Conservation (phyloP, 176 grass and related monocot species). For the Avena eriantha region DNA sequence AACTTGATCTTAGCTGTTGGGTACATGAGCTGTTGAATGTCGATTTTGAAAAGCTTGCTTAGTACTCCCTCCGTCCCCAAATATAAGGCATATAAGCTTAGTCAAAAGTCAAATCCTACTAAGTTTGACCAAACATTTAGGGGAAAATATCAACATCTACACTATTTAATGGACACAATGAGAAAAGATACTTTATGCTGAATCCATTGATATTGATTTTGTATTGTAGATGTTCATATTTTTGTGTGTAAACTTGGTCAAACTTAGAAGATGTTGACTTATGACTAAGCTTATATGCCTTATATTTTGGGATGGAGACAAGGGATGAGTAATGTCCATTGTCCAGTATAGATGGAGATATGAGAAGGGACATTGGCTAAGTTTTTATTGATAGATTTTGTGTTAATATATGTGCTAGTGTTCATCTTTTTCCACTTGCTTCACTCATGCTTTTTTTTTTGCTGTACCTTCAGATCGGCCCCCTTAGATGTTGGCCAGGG, state of each 20-base stretch:
- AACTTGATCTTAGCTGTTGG: conserved; percentile 30
- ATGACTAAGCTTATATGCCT: too few species aligned
- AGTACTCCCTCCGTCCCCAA: not conserved
- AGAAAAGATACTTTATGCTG: too few species aligned
- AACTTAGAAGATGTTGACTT: too few species aligned
- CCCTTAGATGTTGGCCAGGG: conserved; percentile 96
- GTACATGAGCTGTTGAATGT: not conserved
- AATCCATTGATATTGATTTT: too few species aligned
- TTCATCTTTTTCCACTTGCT: conserved; percentile 25
- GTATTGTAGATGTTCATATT: too few species aligned
- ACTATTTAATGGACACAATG: too few species aligned
- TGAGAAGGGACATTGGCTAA: conserved; percentile 30
- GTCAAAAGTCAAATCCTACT: too few species aligned
- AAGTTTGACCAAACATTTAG: too few species aligned
- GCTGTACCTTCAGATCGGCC: conserved; percentile 72
- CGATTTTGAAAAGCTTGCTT: conserved; percentile 9
- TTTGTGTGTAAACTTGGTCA: too few species aligned
- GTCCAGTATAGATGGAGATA: conserved; percentile 30
- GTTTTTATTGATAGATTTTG: conserved; percentile 4
- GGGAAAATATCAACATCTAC: too few species aligned
- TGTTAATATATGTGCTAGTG: not conserved
- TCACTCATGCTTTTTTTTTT: conserved; percentile 28
- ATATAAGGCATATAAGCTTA: too few species aligned
- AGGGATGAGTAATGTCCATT: conserved; percentile 5
- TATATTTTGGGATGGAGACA: too few species aligned